Evolutionary conservation across 129 eudicot species (phyloP), one percentile per base, ranked within the genome.

Genomic region (Pittosporum tobira): DNA sequence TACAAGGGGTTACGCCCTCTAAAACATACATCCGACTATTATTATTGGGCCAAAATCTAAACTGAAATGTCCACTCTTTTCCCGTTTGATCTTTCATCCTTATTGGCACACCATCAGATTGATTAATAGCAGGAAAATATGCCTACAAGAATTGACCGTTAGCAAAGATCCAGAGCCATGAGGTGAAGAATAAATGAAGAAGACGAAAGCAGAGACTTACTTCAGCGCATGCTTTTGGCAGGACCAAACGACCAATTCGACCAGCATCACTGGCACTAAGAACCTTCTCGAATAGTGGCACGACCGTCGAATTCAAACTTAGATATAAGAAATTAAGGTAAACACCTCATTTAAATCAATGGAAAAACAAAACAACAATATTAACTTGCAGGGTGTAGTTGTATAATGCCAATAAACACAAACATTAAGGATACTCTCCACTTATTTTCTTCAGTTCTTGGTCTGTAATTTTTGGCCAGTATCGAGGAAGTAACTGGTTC

Each of bases 231-330:
- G 96, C 96, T 79, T 88, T 88, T 22, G 96, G 96, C 28, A 88
- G 94, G 63, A 88, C 96, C 75, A 88, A 75, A n/a, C 96, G 96
- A 64, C 96, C 96, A 27, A 88, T 88, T 68, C 96, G 84, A 48
- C 96, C 94, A 69, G 96, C 96, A 71, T 88, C 96, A 74, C 96
- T 88, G 34, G 96, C 94, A 77, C 96, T 88, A 59, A 88, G 63
- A 69, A 81, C 74, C 84, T 88, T 88, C 83, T 88, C 96, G 51
- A 88, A 88, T 62, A 88, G 64, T 49, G 96, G 96, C 46, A 78
- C 85, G 48, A 88, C 81, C 38, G 79, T 83, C 14, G 90, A 83
- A 27, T 86, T 86, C 65, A 91, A 91, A 53, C 98, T 90, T 62
- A 20, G 48, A 63, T 16, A 20, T 54, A 1, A 11, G 8, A 47